Evolutionary conservation across 1,284 basidiomycete species (phyloP), one percentile per base, ranked within the genome.

Genomic region (Tetrapyrgos nigripes): DNA sequence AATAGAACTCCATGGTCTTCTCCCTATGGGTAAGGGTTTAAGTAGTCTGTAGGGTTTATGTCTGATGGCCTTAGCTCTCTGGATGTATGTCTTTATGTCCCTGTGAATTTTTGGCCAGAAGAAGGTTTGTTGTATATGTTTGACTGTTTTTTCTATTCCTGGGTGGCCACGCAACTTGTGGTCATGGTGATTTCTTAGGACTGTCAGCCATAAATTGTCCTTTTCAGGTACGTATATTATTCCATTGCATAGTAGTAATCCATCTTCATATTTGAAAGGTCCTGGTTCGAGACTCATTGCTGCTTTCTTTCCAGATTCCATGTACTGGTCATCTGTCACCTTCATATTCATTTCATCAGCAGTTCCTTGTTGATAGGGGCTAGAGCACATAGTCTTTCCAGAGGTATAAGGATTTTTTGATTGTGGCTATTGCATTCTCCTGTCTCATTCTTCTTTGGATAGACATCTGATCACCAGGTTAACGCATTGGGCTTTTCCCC

Each of bases 91-190:
- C 31, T 8, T 14, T 8, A 33, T 8, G 14, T 8, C 31, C 9
- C 9, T 8, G 9, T 8, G 8, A 33, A 33, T 33, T 33, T 14
- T 33, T 33, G 65, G 66, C 69, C 68, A 70, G 23, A 48, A 67
- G 53, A 64, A 72, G 45, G 63, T 54, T 5, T 59, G 31, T 9
- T 45, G 13, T 5, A 70, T 49, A 9, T 62, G 40, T 50, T 64
- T 56, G 13, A 59, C 27, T 1, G 74, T 78, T 58, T 72, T 76
- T 5, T 50, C 51, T n/a, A 57, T 52, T 4, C 78, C 76, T 11
- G 63, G 70, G 60, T 79, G 76, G 8, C 77, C 57, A 59, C 46
- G 6, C 5, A 52, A 9, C 3, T 21, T 26, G 21, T 48, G 28
- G 44, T 61, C 58, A 50, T 64, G 57, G 40, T 58, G 49, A 14